phyloP scores from a whole-genome alignment of 148 eudicot species.

The Suaeda aralocaspica region DNA sequence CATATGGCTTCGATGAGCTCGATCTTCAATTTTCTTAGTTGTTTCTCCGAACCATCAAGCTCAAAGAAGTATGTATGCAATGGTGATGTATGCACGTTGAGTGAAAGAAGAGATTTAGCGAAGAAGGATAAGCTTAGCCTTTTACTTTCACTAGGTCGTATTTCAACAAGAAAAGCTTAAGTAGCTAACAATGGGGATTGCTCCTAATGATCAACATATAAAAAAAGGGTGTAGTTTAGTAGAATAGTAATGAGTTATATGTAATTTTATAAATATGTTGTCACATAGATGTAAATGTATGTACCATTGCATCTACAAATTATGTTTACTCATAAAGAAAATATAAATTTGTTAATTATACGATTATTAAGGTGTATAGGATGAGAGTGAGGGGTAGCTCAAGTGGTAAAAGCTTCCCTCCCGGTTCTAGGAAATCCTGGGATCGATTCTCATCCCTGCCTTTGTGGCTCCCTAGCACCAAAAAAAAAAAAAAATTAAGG shows the following conservation, averaged over 20 bases:
- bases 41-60: conserved; percentile 24
- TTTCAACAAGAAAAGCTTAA: conserved; percentile 12
- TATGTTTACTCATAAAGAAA: too few relatives aligned
- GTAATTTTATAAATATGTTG: not conserved
- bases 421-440: too few relatives aligned
- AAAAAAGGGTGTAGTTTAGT: not conserved
- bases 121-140: conserved; percentile 26
- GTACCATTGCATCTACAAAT: too few relatives aligned
- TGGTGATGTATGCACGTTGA: conserved; percentile 31
- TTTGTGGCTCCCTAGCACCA: too few relatives aligned
- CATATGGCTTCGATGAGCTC: conserved; percentile 29
- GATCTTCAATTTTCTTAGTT: conserved; percentile 23
- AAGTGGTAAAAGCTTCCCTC: too few relatives aligned
- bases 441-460: too few relatives aligned
- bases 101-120: conserved; percentile 5
- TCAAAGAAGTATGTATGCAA: conserved; percentile 31
- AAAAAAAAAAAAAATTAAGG: too few relatives aligned
- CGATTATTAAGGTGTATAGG: too few relatives aligned
- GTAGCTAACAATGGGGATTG: not conserved
- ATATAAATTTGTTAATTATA: too few relatives aligned
- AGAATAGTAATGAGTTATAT: not conserved
- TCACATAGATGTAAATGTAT: too few relatives aligned
- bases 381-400: too few relatives aligned
- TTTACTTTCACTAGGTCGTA: conserved; percentile 12
- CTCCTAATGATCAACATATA: too few relatives aligned